Evolutionary conservation across 164 flowering plant species (phyloP), one percentile per base, ranked within the genome.

Genomic region (Pachysandra terminalis): DNA sequence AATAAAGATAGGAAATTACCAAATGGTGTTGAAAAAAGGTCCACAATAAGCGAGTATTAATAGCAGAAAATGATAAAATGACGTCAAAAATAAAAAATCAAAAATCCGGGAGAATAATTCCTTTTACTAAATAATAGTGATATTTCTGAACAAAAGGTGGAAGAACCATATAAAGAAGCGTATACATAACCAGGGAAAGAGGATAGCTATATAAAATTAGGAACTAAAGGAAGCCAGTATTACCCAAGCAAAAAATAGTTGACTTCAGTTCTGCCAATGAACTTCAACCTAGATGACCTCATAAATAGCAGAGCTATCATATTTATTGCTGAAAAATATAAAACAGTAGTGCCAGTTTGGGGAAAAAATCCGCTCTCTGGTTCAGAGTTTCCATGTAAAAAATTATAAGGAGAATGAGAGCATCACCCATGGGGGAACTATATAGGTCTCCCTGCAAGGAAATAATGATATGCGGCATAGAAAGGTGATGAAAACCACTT

Each of bases 1-100:
- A 52, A 32, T 3, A 22, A 61, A 65, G 41, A 48, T 24, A 70
- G 22, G 63, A 63, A 21, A 41, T 70, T 28, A 56, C 48, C 45
- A 55, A 54, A 45, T 21, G 37, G n/a, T 10, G 13, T 19, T 25
- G 19, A 13, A 55, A 59, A 24, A 4, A 19, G 32, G 21, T 19
- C 23, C 24, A 13, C 2, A 45, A 27, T 48, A 59, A 22, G 58
- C 57, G 54, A 64, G 15, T 21, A 63, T 19, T 54, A 19, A 67
- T 19, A 41, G 0, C 8, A 53, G 56, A 48, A 4, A 25, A 48
- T 13, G 41, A 19, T 28, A n/a, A 65, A 21, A 65, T 7, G 5
- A 65, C 10, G 4, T n/a, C n/a, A n/a, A 26, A 12, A 10, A n/a
- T 19, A 15, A 65, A 7, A 14, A 21, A 32, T 27, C 21, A 56